Base-by-base conservation (phyloP, 371 early-diverging fungal genomes). In the Mortierella sp. region DNA sequence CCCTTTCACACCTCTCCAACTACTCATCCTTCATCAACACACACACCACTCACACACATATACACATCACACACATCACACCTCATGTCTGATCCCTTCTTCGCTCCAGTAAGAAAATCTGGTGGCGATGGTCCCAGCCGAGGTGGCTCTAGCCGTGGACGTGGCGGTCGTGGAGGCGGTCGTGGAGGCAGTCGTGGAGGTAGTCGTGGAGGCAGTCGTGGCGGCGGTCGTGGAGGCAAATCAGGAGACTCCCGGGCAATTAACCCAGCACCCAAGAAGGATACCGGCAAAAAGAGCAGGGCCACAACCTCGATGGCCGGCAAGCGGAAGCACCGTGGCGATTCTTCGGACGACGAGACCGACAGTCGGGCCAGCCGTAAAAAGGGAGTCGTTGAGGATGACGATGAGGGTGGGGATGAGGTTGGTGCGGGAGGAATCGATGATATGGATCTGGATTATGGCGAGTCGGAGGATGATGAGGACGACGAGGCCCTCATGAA, bases 401-500 rank as follows among this genome's bases (percentile, higher is more conserved):
- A 90, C 48, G 87, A 83, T 68, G 89, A 89, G 29, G 90, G 88
- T 16, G 92, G 91, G 10, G 90, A 91, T 32, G 93, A 90, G 43
- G 91, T 91, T 56, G 88, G 87, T 7, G 88, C 92, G 38, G 88
- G 91, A 46, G 88, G 83, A n/a, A 91, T 91, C 60, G 92, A 90
- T 76, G 91, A 89, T 71, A 88, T 90, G 88, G 88, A 90, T 55
- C 83, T 88, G 71, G 88, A 88, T 29, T 80, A 76, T 58, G 75
- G 70, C 4, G 76, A 84, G 10, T 87, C 88, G 43, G 90, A 90
- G 24, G 79, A 87, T n/a, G 94, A 93, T 41, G 94, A 93, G 27
- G 93, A 90, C 16, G 88, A 81, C 43, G 92, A 90, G 70, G 92
- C 95, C 75, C 91, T 92, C 44, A 43, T 77, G 75, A 87, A 90